Evolutionary conservation across 2,329 filamentous ascomycete genomes (phyloP).

Genomic region (Aspergillus phoenicis): DNA sequence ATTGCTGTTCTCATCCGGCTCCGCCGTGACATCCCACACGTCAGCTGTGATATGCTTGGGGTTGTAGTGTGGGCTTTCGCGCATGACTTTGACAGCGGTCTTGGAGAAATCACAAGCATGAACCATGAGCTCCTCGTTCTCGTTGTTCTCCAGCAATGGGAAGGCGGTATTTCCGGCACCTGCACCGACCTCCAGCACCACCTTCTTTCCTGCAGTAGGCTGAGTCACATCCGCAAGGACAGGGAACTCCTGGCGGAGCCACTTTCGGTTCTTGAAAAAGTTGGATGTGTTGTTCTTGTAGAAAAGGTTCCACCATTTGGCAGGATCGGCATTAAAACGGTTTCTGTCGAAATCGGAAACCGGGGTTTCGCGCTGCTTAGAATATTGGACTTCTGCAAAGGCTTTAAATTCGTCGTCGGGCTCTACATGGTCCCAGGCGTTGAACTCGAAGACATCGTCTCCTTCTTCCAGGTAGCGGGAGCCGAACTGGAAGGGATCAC

Average conservation of each 20-base stretch:
- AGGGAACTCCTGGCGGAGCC: slow-evolving; percentile 95
- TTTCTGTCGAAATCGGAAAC: slow-evolving; percentile 91
- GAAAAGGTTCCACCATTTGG: slow-evolving; percentile 97
- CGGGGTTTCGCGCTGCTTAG: slow-evolving; percentile 79
- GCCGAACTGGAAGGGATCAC: slow-evolving; percentile 93
- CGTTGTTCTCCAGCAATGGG: slow-evolving; percentile 80
- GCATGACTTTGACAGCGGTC: slow-evolving; percentile 91
- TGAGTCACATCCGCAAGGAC: slow-evolving; percentile 75
- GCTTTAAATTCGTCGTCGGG: slow-evolving; percentile 85
- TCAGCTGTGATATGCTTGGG: slow-evolving; percentile 76
- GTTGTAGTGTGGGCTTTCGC: slow-evolving; percentile 75
- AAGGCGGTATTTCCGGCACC: slow-evolving; percentile 97
- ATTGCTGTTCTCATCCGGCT: slow-evolving; percentile 50
- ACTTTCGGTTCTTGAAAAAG: slow-evolving; percentile 99
- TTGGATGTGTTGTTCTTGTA: slow-evolving; percentile 97
- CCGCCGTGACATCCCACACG: slow-evolving; percentile 86
- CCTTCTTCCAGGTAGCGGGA: slow-evolving; percentile 79
- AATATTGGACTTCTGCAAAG: slow-evolving; percentile 82
- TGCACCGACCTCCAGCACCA: slow-evolving; percentile 86
- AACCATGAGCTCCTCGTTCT: slow-evolving; percentile 77
- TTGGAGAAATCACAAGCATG: slow-evolving; percentile 97
- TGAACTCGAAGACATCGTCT: slow-evolving; percentile 94
- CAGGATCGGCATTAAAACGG: slow-evolving; percentile 86
- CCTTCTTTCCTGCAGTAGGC: slow-evolving; percentile 67
- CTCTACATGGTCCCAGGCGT: slow-evolving; percentile 98